These are phyloP conservation scores for Elaeis guineensis DNA, from an alignment of 176 grass and related monocot species.

Conservation along the genomic window DNA sequence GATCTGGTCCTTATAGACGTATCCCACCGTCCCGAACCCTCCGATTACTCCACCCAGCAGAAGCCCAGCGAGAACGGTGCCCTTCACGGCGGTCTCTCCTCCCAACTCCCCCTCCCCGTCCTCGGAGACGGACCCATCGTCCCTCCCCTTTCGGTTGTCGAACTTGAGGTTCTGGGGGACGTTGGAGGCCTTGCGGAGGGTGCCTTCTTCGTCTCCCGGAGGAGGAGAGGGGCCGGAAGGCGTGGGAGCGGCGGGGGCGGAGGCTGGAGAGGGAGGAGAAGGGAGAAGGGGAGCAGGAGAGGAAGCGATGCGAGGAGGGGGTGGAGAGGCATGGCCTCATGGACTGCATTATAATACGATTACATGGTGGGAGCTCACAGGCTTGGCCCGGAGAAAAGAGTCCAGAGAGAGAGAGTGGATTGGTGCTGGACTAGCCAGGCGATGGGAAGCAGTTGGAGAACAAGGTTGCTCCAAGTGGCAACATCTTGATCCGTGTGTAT, in stretches of 20 bases:
- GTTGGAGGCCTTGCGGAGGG: constrained; percentile 73
- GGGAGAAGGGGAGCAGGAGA: constrained; percentile 34
- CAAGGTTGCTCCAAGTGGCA: constrained; percentile 23
- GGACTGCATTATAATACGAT: neutral
- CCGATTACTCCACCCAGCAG: constrained; percentile 76
- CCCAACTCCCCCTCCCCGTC: constrained; percentile 15
- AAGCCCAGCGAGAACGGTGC: constrained; percentile 71
- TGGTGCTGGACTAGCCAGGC: neutral
- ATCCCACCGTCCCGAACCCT: constrained; percentile 79
- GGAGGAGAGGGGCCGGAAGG: constrained; percentile 59
- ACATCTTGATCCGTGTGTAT: constrained; percentile 1
- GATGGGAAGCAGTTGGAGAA: neutral
- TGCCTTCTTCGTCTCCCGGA: constrained; percentile 68
- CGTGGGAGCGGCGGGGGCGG: constrained; percentile 9
- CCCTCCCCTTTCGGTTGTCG: constrained; percentile 22
- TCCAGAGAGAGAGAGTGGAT: constrained; percentile 13
- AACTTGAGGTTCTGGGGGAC: constrained; percentile 53
- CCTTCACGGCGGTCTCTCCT: constrained; percentile 37
- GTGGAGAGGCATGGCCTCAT: constrained; percentile 53
- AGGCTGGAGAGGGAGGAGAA: constrained; percentile 21
- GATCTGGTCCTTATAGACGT: constrained; percentile 91
- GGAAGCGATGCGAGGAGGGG: constrained; percentile 26
- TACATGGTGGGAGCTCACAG: constrained; percentile 12
- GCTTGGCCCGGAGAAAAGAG: constrained; percentile 17
- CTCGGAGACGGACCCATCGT: constrained; percentile 10